Evolutionary conservation across 2,329 filamentous ascomycete genomes (phyloP), one percentile per base, ranked within the genome.

Genomic region (Dryadomyces sulphureus): DNA sequence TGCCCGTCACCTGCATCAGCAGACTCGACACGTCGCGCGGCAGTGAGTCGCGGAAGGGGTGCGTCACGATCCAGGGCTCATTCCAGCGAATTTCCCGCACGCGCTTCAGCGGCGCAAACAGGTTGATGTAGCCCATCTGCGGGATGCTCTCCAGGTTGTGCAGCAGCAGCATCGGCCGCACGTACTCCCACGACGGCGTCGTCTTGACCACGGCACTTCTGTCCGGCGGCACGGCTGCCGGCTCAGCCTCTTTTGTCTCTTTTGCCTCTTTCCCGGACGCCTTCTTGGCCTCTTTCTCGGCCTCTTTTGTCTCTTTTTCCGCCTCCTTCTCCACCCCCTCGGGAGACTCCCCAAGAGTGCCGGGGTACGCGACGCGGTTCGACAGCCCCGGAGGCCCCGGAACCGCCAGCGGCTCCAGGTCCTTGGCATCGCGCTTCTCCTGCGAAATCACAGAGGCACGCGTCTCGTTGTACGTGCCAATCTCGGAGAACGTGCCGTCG

Each of bases 1-100:
- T 55, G 14, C 60, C 60, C 1, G 57, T 62, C 2, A 59, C n/a
- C 25, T 62, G 58, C 7, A 62, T 48, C 7, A 62, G 47, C 5
- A 61, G 32, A 16, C 56, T 53, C 8, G 58, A 55, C 5, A 60
- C 42, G 39, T 62, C 59, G 25, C 54, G 49, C 11, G 54, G 45
- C 7, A 52, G 45, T 7, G 45, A 41, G 43, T 61, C 59, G 6
- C 14, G 34, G 16, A 47, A 60, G 0, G 54, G 50, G 38, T 54
- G 43, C 0, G 45, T 41, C 16, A 14, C 30, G 8, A 52, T 47
- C 52, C 58, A 53, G 1, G 34, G 2, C 17, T 43, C 27, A 25
- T 62, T 62, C 57, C 56, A 61, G 27, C 52, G 48, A 4, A 62
- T 41, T 2, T 58, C 52, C 7, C 60, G 59, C 11, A 57, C 43